A percentile compares a stretch with the other conserved stretches of the same genome.
These are phyloP conservation scores for Talaromyces sp. DNA, from an alignment of 2,329 filamentous ascomycete species.

Conservation along the genomic window DNA sequence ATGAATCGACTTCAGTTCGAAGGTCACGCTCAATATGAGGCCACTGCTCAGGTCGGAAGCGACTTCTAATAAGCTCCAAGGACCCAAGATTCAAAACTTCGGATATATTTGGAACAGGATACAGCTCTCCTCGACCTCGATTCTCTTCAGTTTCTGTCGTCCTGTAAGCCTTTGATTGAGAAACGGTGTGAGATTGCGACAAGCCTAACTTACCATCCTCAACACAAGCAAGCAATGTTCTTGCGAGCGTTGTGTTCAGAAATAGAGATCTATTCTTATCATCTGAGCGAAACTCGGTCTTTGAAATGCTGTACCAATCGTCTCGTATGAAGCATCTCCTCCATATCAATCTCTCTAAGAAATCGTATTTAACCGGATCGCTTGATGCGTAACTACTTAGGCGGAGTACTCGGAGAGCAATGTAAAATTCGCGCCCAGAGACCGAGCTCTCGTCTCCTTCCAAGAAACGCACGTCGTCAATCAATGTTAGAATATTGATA, in stretches of 20 bases:
- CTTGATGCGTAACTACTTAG: constrained; percentile 54
- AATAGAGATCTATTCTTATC: constrained; percentile 61
- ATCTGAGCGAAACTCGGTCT: constrained; percentile 72
- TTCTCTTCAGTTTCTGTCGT: constrained; percentile 21
- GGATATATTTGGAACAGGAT: constrained; percentile 26
- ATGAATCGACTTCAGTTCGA: constrained; percentile 64
- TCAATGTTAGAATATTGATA: constrained; percentile 69
- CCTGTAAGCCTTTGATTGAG: constrained; percentile 24
- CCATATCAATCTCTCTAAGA: constrained; percentile 69
- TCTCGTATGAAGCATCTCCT: constrained; percentile 79
- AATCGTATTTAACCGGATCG: constrained; percentile 55
- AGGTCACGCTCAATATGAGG: constrained; percentile 69
- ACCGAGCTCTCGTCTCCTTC: constrained; percentile 48
- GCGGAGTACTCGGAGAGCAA: constrained; percentile 60
- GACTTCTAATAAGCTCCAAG: constrained; percentile 45
- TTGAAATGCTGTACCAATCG: constrained; percentile 77
- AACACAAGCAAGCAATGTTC: constrained; percentile 62
- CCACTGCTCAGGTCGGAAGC: constrained; percentile 60
- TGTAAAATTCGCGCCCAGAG: constrained; percentile 64
- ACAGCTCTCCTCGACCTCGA: constrained; percentile 21
- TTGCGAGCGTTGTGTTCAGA: constrained; percentile 64
- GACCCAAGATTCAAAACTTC: constrained; percentile 29
- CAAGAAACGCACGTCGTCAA: constrained; percentile 53
- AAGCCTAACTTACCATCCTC: constrained; percentile 54
- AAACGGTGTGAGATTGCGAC: neutral